Base-by-base conservation (phyloP, 306 rosid species). In the Quercus dentata region DNA sequence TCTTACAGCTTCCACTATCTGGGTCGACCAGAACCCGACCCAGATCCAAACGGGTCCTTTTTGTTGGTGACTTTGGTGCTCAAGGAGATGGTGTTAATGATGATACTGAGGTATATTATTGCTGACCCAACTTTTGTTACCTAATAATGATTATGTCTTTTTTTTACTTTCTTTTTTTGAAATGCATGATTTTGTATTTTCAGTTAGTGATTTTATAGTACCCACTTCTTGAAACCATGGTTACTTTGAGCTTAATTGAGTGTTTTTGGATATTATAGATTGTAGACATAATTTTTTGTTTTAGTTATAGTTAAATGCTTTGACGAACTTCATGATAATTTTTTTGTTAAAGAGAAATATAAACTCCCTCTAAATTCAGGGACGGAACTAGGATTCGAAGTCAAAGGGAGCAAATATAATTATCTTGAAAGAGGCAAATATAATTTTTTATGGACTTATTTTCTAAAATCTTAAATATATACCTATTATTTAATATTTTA, bases 31-130 rank as follows among this genome's bases (percentile, higher is more conserved):
- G 56, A 52, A 75, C 75, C 77, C 81, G 83, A 3, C 55, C 62
- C 83, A 85, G 79, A 86, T 85, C 89, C 73, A 85, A 57, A 63
- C 74, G 90, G 85, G 83, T 85, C 69, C 30, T 94, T 73, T 84
- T 72, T 71, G 81, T 91, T 17, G 51, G 4, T 67, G 92, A 92
- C 65, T 94, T 80, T 82, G 97, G 95, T 57, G 99, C 95, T 2
- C 79, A 49, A 80, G 99, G 97, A 74, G 92, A 94, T 83, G 95
- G 94, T 54, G 23, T 87, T 75, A 82, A 83, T 46, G 83, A 94
- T 82, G 97, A 94, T 64, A 88, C 97, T 27, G 55, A 85, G 92
- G 98, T 93, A 80, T 52, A 15, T 41, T 2, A 15, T 11, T 18
- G 56, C 21, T 21, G 46, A 17, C 13, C 13, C 35, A 8, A 10